Evolutionary conservation across 176 grass and related monocot species (phyloP).

Genomic region (Eragrostis curvula): DNA sequence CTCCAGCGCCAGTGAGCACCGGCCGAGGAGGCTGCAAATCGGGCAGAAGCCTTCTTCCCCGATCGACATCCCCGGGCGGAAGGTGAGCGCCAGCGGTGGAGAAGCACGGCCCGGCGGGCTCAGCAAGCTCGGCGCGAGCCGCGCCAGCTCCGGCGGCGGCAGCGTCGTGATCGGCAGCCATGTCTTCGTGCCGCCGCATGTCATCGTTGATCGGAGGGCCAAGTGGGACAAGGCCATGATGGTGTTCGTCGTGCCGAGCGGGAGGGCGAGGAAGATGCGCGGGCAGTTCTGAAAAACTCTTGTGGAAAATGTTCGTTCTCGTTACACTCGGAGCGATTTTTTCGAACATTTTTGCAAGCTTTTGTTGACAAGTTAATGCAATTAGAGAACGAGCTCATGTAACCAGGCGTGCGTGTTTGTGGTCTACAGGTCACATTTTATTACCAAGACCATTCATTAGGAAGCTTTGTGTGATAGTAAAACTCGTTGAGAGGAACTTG

Average conservation of each 20-base stretch:
- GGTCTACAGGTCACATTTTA: not conserved
- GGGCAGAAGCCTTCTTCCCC: constrained; percentile 40
- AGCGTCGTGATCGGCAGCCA: constrained; percentile 43
- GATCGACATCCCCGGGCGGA: constrained; percentile 44
- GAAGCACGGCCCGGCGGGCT: not conserved
- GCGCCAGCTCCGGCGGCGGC: constrained; percentile 3
- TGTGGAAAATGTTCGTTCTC: not conserved
- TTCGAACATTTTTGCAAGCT: constrained; percentile 4
- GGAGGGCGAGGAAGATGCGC: constrained; percentile 22
- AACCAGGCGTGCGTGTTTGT: not conserved
- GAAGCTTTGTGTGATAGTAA: not conserved
- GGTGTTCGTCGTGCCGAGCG: constrained; percentile 33
- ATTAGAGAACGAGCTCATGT: constrained; percentile 13
- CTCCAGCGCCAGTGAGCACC: not conserved
- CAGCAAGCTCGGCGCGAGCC: constrained; percentile 31
- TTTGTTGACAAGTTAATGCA: not conserved
- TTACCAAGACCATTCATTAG: not conserved
- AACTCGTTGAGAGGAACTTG: not conserved
- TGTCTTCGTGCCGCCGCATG: constrained; percentile 47
- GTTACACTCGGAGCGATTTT: not conserved
- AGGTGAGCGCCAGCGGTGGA: not conserved
- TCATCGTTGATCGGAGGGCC: constrained; percentile 43
- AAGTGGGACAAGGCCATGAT: constrained; percentile 34
- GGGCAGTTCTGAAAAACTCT: not conserved
- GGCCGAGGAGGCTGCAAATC: not conserved